Percentiles rank a stretch among this genome's conserved stretches.
These are phyloP conservation scores for Polyplosphaeria fusca DNA, from an alignment of 495 filamentous ascomycete species.

Conservation along the genomic window DNA sequence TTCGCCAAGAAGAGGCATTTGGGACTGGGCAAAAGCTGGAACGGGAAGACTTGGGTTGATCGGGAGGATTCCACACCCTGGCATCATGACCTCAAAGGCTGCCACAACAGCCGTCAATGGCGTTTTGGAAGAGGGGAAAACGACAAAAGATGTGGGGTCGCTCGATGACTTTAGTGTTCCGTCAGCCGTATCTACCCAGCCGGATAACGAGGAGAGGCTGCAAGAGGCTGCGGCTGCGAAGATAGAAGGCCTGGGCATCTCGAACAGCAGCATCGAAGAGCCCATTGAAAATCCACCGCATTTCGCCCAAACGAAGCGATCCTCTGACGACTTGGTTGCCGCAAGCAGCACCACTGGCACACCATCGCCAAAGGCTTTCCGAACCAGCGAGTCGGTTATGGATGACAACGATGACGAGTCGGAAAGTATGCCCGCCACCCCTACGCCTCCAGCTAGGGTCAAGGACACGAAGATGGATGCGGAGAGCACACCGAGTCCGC, in stretches of 20 bases:
- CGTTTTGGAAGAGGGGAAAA: conserved; percentile 6
- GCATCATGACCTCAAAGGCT: conserved; percentile 14
- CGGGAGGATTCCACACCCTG: conserved; percentile 19
- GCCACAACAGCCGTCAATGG: conserved; percentile 14
- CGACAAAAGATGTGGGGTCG: background rate
- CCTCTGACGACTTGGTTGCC: conserved; percentile 26
- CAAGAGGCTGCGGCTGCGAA: conserved; percentile 6
- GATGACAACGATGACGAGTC: background rate
- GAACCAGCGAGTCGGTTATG: background rate
- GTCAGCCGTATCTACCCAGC: conserved; percentile 3
- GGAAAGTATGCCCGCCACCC: conserved; percentile 12
- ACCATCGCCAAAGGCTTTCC: conserved; percentile 8
- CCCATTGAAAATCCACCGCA: conserved; percentile 3
- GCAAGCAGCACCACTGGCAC: background rate
- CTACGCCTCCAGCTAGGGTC: conserved; percentile 2
- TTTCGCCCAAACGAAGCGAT: conserved; percentile 28
- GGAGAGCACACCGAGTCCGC: conserved; percentile 10
- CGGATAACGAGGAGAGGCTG: background rate
- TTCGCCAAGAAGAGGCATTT: conserved; percentile 21
- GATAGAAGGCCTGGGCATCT: conserved; percentile 18
- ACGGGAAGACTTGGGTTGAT: conserved; percentile 24
- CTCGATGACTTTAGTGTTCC: conserved; percentile 24
- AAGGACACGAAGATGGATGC: conserved; percentile 6
- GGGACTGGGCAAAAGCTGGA: conserved; percentile 25
- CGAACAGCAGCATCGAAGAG: conserved; percentile 4